Evolutionary conservation across 2,329 filamentous ascomycete species (phyloP), one percentile per base, ranked within the genome.

Genomic region (Mycogone perniciosa): DNA sequence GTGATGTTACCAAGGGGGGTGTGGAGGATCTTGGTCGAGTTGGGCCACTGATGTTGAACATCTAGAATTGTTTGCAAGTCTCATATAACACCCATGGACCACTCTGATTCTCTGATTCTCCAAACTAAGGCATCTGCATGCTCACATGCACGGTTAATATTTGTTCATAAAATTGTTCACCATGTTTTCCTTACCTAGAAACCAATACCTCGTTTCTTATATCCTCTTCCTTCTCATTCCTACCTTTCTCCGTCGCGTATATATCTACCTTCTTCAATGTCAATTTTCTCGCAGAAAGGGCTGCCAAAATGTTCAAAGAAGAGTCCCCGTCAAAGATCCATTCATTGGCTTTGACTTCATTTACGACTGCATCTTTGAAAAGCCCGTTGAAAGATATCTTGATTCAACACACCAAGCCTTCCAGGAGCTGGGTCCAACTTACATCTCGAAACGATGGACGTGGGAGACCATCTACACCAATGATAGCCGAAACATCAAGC

Each of bases 401-500:
- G 60, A 64, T 2, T 59, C 55, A 7, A 64, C 62, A 0, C 62
- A 57, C 43, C 42, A 51, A 5, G 53, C 52, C 1, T 69, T 67
- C 44, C 54, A 55, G 11, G 44, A 50, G 33, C 64, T 67, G 48
- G 65, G 65, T 2, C 53, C 58, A 7, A 70, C 67, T 3, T 68
- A 68, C 37, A 58, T 60, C 10, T 62, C 65, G 31, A 62, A 56
- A 48, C 51, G 67, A 31, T 66, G 62, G 61, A 61, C 65, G 0
- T 66, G 61, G 61, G 55, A 62, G 29, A 59, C 68, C 4, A 62
- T 67, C 7, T 67, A 67, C 40, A 69, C 67, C 1, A 65, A 67
- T 38, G 78, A 81, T 27, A 68, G 71, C 1, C 71, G 71, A 9
- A 83, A 82, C 55, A 67, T 82, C 46, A 77, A 81, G 56, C 72